Base-by-base conservation (phyloP, 2,329 filamentous ascomycete genomes). In the Alternaria arbusti region DNA sequence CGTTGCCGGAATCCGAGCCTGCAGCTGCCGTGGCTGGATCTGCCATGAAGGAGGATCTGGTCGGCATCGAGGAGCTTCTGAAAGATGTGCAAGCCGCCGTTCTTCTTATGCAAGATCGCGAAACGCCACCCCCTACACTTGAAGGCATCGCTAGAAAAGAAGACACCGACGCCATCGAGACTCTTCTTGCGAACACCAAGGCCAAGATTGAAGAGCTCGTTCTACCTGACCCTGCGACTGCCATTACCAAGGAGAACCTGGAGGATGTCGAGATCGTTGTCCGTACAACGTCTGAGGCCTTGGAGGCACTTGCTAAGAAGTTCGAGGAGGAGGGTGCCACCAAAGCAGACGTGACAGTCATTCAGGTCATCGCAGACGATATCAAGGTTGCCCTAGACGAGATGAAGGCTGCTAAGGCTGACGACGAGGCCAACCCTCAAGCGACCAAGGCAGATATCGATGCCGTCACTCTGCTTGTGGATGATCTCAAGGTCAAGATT, bases 91-190 rank as follows among this genome's bases (percentile, higher is more conserved):
- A 91, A 64, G 85, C 85, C 11, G 84, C 86, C 9, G 83, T 92
- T 3, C 55, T 76, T 6, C 51, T 70, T 1, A 49, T 78, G 28
- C 76, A 78, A 52, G 75, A 78, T 26, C 73, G 74, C 3, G 75
- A 77, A 22, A 59, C 61, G 3, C 30, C 67, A 12, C 32, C 71
- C 6, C 66, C 71, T 9, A 59, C 59, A 2, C 54, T 81, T 13
- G 84, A 86, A 51, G 88, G 89, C 40, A 78, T 85, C 3, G 89
- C 91, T 6, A 89, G 86, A 30, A 92, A 92, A 75, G 93, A 97
- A 69, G 94, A 98, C 71, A 92, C 94, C 0, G 89, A 95, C 65
- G 93, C 93, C 11, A 94, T 98, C 62, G 95, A 97, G 79, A 96
- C 91, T 0, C 89, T 98, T 52, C 85, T 98, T 12, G 89, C 91